Evolutionary conservation across 495 filamentous ascomycete species (phyloP).

Genomic region (Bacidia rubella): DNA sequence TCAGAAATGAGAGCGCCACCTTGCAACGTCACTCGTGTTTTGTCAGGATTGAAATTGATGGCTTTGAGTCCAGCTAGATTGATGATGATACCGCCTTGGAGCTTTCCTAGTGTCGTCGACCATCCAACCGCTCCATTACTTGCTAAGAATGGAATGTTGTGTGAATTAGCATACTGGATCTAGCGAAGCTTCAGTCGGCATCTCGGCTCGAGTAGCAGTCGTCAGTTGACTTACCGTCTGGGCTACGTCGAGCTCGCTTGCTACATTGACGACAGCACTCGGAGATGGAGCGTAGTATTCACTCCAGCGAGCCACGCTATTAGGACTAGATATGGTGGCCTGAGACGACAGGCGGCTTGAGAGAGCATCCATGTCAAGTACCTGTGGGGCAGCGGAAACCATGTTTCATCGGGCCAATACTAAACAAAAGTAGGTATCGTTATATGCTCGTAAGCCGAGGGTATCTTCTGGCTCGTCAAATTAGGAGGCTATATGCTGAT

Average conservation of each 20-base stretch:
- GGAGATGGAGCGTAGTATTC: conserved; percentile 18
- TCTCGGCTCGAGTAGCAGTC: too few relatives aligned
- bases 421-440: too few relatives aligned
- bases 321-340: too few relatives aligned
- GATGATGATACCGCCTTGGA: conserved; percentile 16
- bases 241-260: conserved; percentile 19
- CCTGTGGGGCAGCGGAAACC: too few relatives aligned
- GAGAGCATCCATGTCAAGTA: too few relatives aligned
- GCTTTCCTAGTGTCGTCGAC: conserved; percentile 18
- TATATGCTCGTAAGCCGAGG: too few relatives aligned
- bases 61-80: conserved; percentile 15
- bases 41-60: conserved; percentile 18
- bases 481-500: too few relatives aligned
- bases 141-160: conserved; percentile 16
- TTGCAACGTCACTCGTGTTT: conserved; percentile 16
- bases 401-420: too few relatives aligned
- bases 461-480: too few relatives aligned
- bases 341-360: too few relatives aligned
- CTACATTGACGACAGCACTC: conserved; percentile 18
- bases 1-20: conserved; percentile 17
- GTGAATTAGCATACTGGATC: not conserved
- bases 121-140: conserved; percentile 22
- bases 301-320: conserved; percentile 19
- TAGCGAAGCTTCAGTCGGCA: not conserved
- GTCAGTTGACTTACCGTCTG: conserved; percentile 11